phyloP scores from a whole-genome alignment of 768 basidiomycete genomes.

The Wakefieldia striispora region DNA sequence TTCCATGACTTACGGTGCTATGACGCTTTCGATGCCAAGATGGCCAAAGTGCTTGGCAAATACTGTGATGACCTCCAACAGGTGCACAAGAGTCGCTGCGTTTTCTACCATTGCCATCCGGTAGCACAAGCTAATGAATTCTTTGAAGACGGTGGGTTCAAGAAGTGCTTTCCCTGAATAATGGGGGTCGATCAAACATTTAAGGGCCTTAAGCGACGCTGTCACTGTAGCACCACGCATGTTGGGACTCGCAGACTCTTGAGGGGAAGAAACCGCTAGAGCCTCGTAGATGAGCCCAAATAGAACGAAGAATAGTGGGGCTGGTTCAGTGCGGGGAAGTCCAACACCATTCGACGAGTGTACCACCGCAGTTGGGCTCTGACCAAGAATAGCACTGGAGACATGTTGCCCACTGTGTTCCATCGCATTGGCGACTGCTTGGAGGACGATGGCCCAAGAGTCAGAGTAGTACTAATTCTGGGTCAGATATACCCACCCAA shows the following conservation, averaged over 20 bases:
- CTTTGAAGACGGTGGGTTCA: slow-evolving; percentile 83
- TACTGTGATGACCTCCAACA: slow-evolving; percentile 64
- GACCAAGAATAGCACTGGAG: slow-evolving; percentile 80
- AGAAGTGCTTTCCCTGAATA: slow-evolving; percentile 80
- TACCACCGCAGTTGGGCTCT: slow-evolving; percentile 22
- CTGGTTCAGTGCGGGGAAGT: slow-evolving; percentile 53
- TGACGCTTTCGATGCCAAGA: slow-evolving; percentile 20
- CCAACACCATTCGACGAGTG: slow-evolving; percentile 21
- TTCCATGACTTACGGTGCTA: slow-evolving; percentile 18
- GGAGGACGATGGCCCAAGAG: slow-evolving; percentile 79
- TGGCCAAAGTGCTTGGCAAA: slow-evolving; percentile 47
- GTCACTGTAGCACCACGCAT: slow-evolving; percentile 48
- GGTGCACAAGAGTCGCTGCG: slow-evolving; percentile 63
- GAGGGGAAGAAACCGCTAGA: slow-evolving; percentile 61
- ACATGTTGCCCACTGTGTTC: slow-evolving; percentile 63
- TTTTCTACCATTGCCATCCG: slow-evolving; percentile 87
- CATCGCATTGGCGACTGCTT: slow-evolving; percentile 83
- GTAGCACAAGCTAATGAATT: slow-evolving; percentile 85
- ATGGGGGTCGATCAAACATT: slow-evolving; percentile 74
- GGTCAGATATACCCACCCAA: background rate
- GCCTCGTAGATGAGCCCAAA: slow-evolving; percentile 96
- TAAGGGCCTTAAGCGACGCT: slow-evolving; percentile 72
- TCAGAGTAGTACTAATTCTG: slow-evolving; percentile 74
- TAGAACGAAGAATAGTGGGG: slow-evolving; percentile 80
- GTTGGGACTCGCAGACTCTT: slow-evolving; percentile 45